A percentile compares a stretch with the other conserved stretches of the same genome.
Evolutionary conservation across 2,329 filamentous ascomycete genomes (phyloP).

Genomic region (Parafenestella ontariensis): DNA sequence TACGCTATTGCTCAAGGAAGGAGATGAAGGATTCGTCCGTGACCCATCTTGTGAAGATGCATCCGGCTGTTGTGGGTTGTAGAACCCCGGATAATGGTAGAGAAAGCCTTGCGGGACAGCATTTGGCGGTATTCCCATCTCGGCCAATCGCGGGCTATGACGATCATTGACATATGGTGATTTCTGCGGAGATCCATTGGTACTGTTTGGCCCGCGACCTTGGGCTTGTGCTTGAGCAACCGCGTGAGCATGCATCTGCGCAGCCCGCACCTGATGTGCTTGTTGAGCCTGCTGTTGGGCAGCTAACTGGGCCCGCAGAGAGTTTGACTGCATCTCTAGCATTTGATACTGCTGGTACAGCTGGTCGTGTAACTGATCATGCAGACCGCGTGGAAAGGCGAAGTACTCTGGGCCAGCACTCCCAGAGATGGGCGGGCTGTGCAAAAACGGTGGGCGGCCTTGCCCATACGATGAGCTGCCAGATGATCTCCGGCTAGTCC

Average conservation of each 20-base stretch:
- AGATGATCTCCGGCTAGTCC: conserved; percentile 60
- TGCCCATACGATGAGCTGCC: conserved; percentile 60
- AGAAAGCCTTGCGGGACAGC: conserved; percentile 51
- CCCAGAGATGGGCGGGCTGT: conserved; percentile 52
- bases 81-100: conserved; percentile 56
- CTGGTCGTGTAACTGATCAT: conserved; percentile 57
- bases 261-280: conserved; percentile 47
- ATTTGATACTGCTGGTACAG: conserved; percentile 59
- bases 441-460: conserved; percentile 47
- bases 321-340: conserved; percentile 52
- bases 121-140: conserved; percentile 37
- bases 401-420: conserved; percentile 54
- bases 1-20: conserved; percentile 53
- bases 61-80: conserved; percentile 48
- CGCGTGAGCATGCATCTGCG: conserved; percentile 47
- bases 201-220: conserved; percentile 39
- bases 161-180: conserved; percentile 41
- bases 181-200: conserved; percentile 52
- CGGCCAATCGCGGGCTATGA: conserved; percentile 42
- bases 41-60: conserved; percentile 52
- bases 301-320: conserved; percentile 45
- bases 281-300: conserved; percentile 49
- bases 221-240: conserved; percentile 48
- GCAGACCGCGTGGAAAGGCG: conserved; percentile 47
- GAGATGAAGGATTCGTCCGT: conserved; percentile 58